These are phyloP conservation scores for Botrytis sinoallii DNA, from an alignment of 2,329 filamentous ascomycete species.

Conservation along the genomic window DNA sequence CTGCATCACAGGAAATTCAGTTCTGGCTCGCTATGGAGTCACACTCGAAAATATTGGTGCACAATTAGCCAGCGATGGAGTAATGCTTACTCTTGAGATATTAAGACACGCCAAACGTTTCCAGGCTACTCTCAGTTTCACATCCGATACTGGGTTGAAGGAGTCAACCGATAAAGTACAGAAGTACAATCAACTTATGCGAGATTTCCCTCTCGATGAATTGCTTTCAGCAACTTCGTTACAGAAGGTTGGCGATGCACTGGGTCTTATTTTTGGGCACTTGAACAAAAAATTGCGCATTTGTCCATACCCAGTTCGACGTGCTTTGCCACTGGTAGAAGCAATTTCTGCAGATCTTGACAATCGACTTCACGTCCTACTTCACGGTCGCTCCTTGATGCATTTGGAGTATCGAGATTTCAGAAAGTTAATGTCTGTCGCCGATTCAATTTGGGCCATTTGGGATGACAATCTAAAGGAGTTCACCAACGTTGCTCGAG, in stretches of 20 bases:
- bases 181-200: slow-evolving; percentile 98
- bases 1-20: slow-evolving; percentile 95
- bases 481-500: slow-evolving; percentile 95
- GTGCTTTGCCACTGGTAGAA: slow-evolving; percentile 91
- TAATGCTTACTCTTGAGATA: slow-evolving; percentile 87
- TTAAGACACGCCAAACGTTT: slow-evolving; percentile 97
- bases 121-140: slow-evolving; percentile 95
- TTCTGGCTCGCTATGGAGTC: slow-evolving; percentile 98
- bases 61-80: slow-evolving; percentile 84
- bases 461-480: slow-evolving; percentile 98
- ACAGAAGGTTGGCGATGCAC: slow-evolving; percentile 81
- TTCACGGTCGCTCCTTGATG: slow-evolving; percentile 84
- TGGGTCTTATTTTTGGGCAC: slow-evolving; percentile 86
- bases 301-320: slow-evolving; percentile 88
- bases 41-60: slow-evolving; percentile 87
- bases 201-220: slow-evolving; percentile 95
- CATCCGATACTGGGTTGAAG: slow-evolving; percentile 90
- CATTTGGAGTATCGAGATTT: slow-evolving; percentile 93
- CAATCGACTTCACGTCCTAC: slow-evolving; percentile 75
- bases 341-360: slow-evolving; percentile 94
- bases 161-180: slow-evolving; percentile 95
- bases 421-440: slow-evolving; percentile 75
- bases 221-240: slow-evolving; percentile 87
- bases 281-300: slow-evolving; percentile 98
- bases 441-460: slow-evolving; percentile 80